phyloP scores from a whole-genome alignment of 106 monocot species.

The Allium fistulosum region DNA sequence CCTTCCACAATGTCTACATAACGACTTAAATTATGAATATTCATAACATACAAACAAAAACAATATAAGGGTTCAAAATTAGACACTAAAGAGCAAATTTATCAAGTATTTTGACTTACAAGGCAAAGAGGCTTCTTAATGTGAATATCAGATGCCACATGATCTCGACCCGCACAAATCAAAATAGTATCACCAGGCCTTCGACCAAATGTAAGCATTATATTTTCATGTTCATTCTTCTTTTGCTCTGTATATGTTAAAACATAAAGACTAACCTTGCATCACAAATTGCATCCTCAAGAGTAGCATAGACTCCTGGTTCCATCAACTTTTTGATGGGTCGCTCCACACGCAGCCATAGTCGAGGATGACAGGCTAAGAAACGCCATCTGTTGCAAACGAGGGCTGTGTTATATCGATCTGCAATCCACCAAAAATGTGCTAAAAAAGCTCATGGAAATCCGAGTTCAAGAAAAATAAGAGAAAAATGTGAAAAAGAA shows the following conservation, averaged over 20 bases:
- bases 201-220: constrained; percentile 19
- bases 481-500: neutral
- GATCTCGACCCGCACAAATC: constrained; percentile 60
- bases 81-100: too few species aligned
- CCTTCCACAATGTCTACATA: too few species aligned
- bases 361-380: constrained; percentile 84
- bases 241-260: constrained; percentile 1
- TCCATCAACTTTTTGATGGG: constrained; percentile 38
- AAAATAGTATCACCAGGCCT: constrained; percentile 98
- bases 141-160: constrained; percentile 72
- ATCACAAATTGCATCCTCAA: constrained; percentile 74
- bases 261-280: constrained; percentile 51
- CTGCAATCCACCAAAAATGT: constrained; percentile 62
- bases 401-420: constrained; percentile 93
- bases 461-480: neutral
- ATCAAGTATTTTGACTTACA: constrained; percentile 34
- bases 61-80: too few species aligned
- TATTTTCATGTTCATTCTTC: constrained; percentile 5
- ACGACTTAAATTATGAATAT: too few species aligned
- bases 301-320: constrained; percentile 66
- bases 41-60: too few species aligned
- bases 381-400: constrained; percentile 97
- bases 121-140: constrained; percentile 91
- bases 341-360: constrained; percentile 87
- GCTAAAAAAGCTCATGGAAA: constrained; percentile 31